phyloP scores from a whole-genome alignment of 805 yeast genomes.

The Ogataea methanolica region DNA sequence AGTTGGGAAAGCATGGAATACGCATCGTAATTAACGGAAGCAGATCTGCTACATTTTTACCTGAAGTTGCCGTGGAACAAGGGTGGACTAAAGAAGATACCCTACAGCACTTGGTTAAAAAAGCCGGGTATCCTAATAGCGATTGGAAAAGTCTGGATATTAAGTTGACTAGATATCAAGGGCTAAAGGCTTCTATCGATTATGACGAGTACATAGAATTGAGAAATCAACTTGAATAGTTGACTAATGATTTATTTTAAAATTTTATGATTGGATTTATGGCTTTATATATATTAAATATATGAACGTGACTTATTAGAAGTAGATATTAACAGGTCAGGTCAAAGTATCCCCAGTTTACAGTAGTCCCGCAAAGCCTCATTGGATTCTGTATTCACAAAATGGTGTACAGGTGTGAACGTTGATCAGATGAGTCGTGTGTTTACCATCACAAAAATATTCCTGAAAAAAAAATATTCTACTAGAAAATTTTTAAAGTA shows the following conservation, averaged over 20 bases:
- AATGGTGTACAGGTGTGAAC: too few relatives aligned
- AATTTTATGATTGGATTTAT: too few relatives aligned
- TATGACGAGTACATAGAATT: constrained; percentile 36
- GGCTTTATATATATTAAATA: too few relatives aligned
- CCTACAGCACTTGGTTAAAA: constrained; percentile 59
- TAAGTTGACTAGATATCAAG: constrained; percentile 52
- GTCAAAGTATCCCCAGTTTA: too few relatives aligned
- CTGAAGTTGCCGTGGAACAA: constrained; percentile 86
- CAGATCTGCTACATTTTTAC: constrained; percentile 76
- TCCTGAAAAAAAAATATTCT: too few relatives aligned
- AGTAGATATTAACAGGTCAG: too few relatives aligned
- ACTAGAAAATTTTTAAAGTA: too few relatives aligned
- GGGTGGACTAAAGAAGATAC: constrained; percentile 77
- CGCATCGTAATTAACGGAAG: constrained; percentile 46
- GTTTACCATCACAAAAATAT: too few relatives aligned
- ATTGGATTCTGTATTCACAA: too few relatives aligned
- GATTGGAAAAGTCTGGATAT: constrained; percentile 32
- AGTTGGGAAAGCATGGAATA: constrained; percentile 78
- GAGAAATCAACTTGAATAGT: constrained; percentile 5
- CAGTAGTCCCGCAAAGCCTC: too few relatives aligned
- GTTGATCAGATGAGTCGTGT: too few relatives aligned
- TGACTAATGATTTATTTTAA: not conserved
- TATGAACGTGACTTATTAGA: too few relatives aligned
- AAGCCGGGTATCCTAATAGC: constrained; percentile 50
- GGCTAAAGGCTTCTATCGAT: constrained; percentile 39